Conservation (phyloP, 192 early-diverging fungal genomes). For the Chytriomyces sp. region DNA sequence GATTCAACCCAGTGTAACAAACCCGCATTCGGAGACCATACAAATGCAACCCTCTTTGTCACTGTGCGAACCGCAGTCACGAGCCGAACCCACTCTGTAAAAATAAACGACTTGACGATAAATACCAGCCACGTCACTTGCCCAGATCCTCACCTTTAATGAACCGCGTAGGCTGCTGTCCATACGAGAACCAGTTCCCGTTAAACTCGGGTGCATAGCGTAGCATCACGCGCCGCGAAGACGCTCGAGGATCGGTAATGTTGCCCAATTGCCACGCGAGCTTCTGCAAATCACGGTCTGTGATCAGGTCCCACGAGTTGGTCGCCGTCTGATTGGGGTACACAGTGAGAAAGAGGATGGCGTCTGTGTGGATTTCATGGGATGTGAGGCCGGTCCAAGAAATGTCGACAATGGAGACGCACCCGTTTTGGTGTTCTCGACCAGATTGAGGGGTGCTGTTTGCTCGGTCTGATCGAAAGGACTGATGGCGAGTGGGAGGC, state of each 20-base stretch:
- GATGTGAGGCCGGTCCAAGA: background rate
- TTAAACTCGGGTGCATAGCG: slow-evolving; percentile 47
- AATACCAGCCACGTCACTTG: no score
- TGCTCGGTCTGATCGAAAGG: slow-evolving; percentile 10
- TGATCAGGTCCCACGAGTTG: background rate
- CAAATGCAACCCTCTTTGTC: slow-evolving; percentile 32
- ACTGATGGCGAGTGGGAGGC: slow-evolving; percentile 25
- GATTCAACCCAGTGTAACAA: no score
- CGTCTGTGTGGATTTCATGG: slow-evolving; percentile 9
- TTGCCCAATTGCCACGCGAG: slow-evolving; percentile 33
- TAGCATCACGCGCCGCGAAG: slow-evolving; percentile 38
- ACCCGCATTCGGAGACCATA: slow-evolving; percentile 50
- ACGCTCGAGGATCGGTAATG: slow-evolving; percentile 19
- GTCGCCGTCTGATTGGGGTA: slow-evolving; percentile 5
- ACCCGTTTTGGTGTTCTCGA: slow-evolving; percentile 23
- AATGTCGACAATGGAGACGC: background rate
- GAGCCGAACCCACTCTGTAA: slow-evolving; percentile 1
- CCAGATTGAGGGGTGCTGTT: slow-evolving; percentile 14
- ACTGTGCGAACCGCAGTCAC: background rate
- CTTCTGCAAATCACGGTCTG: slow-evolving; percentile 13
- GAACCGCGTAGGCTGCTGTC: slow-evolving; percentile 12
- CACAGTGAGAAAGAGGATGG: slow-evolving; percentile 29
- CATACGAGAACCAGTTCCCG: slow-evolving; percentile 36
- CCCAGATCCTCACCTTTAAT: no score
- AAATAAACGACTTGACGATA: no score